These are phyloP conservation scores for Alternaria solani DNA, from an alignment of 2,329 filamentous ascomycete species.

Conservation along the genomic window DNA sequence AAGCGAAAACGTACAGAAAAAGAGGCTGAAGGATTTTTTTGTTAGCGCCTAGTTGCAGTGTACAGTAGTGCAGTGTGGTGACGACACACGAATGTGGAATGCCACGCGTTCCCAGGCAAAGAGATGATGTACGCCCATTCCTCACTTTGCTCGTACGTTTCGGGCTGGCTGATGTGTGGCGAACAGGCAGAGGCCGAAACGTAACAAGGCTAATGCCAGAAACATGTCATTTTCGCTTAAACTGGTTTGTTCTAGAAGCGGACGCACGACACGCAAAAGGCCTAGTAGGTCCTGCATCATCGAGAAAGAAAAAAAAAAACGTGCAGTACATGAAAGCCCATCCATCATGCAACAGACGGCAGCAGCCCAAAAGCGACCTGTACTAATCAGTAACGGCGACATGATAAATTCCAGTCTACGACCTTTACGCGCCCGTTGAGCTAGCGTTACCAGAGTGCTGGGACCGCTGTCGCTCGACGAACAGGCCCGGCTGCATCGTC, in stretches of 20 bases:
- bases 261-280: background rate
- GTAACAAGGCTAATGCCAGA: background rate
- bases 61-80: background rate
- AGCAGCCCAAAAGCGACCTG: background rate
- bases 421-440: slow-evolving; percentile 4
- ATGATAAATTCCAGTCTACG: background rate
- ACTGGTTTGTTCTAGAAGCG: slow-evolving; percentile 2
- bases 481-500: background rate
- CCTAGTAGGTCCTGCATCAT: background rate
- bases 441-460: slow-evolving; percentile 4
- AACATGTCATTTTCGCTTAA: slow-evolving; percentile 6
- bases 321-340: background rate
- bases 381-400: background rate
- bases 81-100: background rate
- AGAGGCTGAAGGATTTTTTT: slow-evolving; percentile 4
- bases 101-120: background rate
- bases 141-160: background rate
- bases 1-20: slow-evolving; percentile 1
- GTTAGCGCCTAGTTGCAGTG: background rate
- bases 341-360: background rate
- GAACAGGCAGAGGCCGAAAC: background rate
- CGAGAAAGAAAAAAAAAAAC: background rate
- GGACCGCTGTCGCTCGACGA: background rate
- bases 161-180: no score
- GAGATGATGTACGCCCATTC: background rate